Conservation (phyloP, 2,329 filamentous ascomycete genomes). For the Furcasterigmium sp. region DNA sequence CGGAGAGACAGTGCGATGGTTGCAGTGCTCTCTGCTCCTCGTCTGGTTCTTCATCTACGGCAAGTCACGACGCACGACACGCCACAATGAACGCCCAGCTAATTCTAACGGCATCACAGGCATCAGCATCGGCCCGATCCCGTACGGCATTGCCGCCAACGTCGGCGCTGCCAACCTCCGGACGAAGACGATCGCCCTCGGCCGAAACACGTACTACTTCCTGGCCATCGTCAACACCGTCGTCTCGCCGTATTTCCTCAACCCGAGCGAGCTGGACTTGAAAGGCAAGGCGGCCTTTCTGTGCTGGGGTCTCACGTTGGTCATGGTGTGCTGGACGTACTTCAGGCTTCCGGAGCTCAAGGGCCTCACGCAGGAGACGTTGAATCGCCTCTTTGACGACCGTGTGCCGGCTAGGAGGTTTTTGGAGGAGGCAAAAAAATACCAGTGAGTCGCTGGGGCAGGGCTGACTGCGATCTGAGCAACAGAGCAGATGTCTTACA, state of each 20-base stretch:
- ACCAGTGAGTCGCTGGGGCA: not conserved
- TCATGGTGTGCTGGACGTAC: constrained; percentile 32
- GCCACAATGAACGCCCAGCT: constrained; percentile 37
- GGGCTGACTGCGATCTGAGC: no score
- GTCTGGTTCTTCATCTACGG: constrained; percentile 34
- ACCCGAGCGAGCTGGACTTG: constrained; percentile 35
- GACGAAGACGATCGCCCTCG: constrained; percentile 41
- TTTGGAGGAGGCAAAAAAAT: not conserved
- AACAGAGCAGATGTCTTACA: no score
- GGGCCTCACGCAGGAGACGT: not conserved
- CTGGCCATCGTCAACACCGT: constrained; percentile 32
- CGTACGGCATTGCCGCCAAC: constrained; percentile 39
- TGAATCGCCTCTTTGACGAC: not conserved
- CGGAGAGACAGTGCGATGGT: constrained; percentile 25
- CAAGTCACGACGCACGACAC: constrained; percentile 26
- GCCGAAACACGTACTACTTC: constrained; percentile 32
- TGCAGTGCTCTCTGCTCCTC: constrained; percentile 30
- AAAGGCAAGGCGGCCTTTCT: constrained; percentile 40
- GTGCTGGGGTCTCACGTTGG: constrained; percentile 36
- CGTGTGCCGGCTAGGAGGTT: not conserved
- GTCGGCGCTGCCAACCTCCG: constrained; percentile 38
- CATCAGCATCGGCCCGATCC: constrained; percentile 36
- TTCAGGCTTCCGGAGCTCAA: constrained; percentile 39
- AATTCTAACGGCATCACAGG: constrained; percentile 25
- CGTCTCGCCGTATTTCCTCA: constrained; percentile 28